A percentile compares a stretch with the other conserved stretches of the same genome.
Conservation (phyloP, 345 rosid species). For the Gossypium australe region DNA sequence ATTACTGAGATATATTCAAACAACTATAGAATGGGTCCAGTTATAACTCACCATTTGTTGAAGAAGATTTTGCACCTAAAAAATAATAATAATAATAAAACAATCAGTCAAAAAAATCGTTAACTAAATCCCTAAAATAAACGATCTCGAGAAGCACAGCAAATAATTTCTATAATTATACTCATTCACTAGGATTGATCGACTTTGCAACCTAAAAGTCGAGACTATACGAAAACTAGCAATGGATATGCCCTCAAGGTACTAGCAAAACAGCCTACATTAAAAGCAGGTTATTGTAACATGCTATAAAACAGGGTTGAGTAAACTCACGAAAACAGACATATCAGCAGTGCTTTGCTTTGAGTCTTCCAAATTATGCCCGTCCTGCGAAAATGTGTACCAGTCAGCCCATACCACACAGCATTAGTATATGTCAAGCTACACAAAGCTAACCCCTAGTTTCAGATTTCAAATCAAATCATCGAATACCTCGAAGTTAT, state of each 20-base stretch:
- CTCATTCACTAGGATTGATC: background rate
- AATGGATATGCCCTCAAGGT: background rate
- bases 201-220: background rate
- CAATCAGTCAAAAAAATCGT: slow-evolving; percentile 1
- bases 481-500: background rate
- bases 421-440: background rate
- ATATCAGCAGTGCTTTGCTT: slow-evolving; percentile 66
- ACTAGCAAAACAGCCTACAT: background rate
- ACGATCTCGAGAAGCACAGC: background rate
- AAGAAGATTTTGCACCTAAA: slow-evolving; percentile 70
- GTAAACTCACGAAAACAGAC: slow-evolving; percentile 57
- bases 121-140: background rate
- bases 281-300: background rate
- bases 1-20: background rate
- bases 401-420: background rate
- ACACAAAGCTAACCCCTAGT: background rate
- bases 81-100: slow-evolving; percentile 21
- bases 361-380: slow-evolving; percentile 59
- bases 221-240: background rate
- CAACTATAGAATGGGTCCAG: slow-evolving; percentile 16
- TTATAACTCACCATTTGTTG: slow-evolving; percentile 55
- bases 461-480: background rate
- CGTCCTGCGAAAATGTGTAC: slow-evolving; percentile 44
- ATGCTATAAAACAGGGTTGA: background rate
- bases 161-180: background rate